Conservation (phyloP, 306 rosid species). For the Ziziphus jujuba region DNA sequence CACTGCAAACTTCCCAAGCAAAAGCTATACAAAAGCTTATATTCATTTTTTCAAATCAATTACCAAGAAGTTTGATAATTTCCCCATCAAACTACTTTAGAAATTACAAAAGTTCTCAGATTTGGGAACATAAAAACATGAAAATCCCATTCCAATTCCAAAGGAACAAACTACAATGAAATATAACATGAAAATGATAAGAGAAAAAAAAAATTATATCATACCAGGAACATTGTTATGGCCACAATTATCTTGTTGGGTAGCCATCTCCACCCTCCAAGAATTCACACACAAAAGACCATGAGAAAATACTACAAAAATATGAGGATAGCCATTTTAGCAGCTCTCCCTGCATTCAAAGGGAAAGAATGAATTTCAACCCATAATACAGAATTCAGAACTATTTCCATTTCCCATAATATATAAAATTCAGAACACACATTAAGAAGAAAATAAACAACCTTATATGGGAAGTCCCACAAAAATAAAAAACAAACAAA, state of each 20-base stretch:
- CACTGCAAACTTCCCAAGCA: too few relatives aligned
- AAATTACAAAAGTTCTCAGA: not conserved
- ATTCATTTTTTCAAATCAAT: too few relatives aligned
- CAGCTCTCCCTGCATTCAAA: conserved; percentile 30
- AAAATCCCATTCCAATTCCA: too few relatives aligned
- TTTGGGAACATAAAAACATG: not conserved
- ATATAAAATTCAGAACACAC: conserved; percentile 16
- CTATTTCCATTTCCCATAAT: conserved; percentile 12
- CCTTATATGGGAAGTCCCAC: not conserved
- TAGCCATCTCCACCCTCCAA: conserved; percentile 52
- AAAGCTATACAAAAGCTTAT: too few relatives aligned
- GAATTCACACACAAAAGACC: conserved; percentile 32
- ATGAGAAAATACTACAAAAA: conserved; percentile 33
- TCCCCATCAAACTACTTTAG: too few relatives aligned
- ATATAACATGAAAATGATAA: not conserved
- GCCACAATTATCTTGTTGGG: conserved; percentile 40
- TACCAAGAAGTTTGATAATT: too few relatives aligned
- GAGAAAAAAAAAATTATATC: not conserved
- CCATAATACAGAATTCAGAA: conserved; percentile 8
- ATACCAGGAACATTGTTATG: conserved; percentile 48
- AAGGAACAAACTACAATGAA: not conserved
- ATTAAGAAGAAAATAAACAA: not conserved
- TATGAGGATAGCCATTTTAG: conserved; percentile 38
- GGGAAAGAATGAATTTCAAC: not conserved
- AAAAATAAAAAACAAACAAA: not conserved